Conservation (phyloP, 192 early-diverging fungal genomes). For the Entomortierella parvispora region DNA sequence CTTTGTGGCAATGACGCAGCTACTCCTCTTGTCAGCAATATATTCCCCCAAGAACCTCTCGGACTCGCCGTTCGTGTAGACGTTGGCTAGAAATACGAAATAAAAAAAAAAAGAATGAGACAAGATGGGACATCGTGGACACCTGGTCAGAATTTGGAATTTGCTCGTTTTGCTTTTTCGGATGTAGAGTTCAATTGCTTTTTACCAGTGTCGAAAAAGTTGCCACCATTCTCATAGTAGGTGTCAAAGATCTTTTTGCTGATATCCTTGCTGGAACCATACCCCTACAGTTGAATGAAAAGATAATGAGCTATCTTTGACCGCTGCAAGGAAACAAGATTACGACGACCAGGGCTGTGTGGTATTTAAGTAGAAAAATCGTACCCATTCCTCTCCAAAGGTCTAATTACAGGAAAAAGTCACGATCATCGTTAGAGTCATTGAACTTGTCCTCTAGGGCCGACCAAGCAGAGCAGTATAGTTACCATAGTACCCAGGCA, state of each 20-base stretch:
- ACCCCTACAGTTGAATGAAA: constrained; percentile 19
- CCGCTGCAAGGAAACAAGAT: too few species aligned
- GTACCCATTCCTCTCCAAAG: constrained; percentile 52
- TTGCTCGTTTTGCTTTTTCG: neutral
- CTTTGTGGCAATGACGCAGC: constrained; percentile 70
- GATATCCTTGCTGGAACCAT: constrained; percentile 54
- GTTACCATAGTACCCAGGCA: constrained; percentile 54
- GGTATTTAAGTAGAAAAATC: neutral
- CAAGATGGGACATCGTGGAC: neutral
- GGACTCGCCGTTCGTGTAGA: constrained; percentile 64
- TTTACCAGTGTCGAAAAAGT: constrained; percentile 59
- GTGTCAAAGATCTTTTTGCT: constrained; percentile 58
- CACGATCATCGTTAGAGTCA: too few species aligned
- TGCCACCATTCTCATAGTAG: constrained; percentile 57
- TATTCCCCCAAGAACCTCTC: constrained; percentile 68
- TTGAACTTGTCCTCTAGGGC: too few species aligned
- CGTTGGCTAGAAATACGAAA: constrained; percentile 50
- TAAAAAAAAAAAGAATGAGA: neutral
- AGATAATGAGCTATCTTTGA: neutral
- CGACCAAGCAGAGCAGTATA: too few species aligned
- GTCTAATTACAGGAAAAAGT: too few species aligned
- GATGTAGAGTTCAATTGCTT: too few species aligned
- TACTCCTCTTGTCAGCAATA: constrained; percentile 59
- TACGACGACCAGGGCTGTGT: too few species aligned
- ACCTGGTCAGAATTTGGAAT: neutral